A percentile compares a stretch with the other conserved stretches of the same genome.
These are phyloP conservation scores for Aspergillus wentii DNA, from an alignment of 495 filamentous ascomycete genomes.

Conservation along the genomic window DNA sequence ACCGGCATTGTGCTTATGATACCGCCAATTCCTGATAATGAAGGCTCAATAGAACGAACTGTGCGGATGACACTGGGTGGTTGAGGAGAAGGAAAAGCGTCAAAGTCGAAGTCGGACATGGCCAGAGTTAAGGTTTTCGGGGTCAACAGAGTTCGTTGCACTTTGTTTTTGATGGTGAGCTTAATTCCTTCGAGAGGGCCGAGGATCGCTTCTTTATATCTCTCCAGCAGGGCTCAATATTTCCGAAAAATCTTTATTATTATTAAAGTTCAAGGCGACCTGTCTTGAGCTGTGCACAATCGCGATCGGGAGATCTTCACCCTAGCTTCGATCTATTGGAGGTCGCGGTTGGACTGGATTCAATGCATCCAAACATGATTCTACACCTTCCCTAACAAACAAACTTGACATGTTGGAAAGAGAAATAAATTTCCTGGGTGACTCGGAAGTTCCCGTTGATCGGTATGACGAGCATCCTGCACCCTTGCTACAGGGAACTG, in stretches of 20 bases:
- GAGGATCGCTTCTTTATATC: conserved; percentile 12
- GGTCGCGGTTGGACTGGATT: background rate
- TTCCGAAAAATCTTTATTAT: conserved; percentile 7
- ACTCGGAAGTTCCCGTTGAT: background rate
- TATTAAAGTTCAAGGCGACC: background rate
- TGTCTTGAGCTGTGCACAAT: background rate
- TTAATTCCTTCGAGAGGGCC: conserved; percentile 8
- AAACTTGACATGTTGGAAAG: background rate
- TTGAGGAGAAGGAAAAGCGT: background rate
- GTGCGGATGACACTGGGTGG: background rate
- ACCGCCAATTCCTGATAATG: too few species aligned
- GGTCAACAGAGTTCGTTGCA: conserved; percentile 1
- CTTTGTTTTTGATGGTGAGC: conserved; percentile 8
- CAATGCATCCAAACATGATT: background rate
- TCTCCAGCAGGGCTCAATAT: conserved; percentile 3
- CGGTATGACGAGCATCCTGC: background rate
- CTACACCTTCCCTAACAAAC: background rate
- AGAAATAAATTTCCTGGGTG: background rate
- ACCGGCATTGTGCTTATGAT: conserved; percentile 6
- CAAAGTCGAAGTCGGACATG: conserved; percentile 3
- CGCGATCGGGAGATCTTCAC: conserved; percentile 21
- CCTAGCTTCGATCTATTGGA: conserved; percentile 17
- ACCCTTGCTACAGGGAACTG: background rate
- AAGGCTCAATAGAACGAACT: background rate
- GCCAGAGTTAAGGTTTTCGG: conserved; percentile 2